phyloP scores from a whole-genome alignment of 306 rosid species.

The Datisca glomerata region DNA sequence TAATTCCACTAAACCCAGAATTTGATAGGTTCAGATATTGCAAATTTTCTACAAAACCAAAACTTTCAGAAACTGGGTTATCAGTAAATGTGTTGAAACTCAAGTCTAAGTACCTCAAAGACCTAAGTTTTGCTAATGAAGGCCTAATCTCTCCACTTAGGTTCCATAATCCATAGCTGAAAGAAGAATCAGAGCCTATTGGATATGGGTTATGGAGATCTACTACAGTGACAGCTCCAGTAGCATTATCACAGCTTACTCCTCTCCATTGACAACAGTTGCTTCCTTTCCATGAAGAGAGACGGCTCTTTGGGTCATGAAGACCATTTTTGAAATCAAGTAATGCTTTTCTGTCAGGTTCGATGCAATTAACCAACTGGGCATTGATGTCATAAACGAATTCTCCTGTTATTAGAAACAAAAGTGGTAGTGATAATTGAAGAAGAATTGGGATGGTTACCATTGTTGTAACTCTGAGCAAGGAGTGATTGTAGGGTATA shows the following conservation, averaged over 20 bases:
- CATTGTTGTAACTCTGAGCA: constrained; percentile 9
- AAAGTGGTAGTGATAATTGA: constrained; percentile 3
- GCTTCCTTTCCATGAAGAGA: constrained; percentile 28
- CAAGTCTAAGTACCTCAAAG: constrained; percentile 27
- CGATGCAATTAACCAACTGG: constrained; percentile 9
- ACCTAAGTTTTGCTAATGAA: constrained; percentile 26
- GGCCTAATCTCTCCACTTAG: constrained; percentile 30
- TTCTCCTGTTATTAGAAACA: neutral
- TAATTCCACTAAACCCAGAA: constrained; percentile 20
- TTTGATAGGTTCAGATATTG: constrained; percentile 27
- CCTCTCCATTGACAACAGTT: constrained; percentile 35
- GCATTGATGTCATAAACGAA: neutral
- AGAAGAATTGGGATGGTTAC: constrained; percentile 7
- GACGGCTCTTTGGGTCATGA: constrained; percentile 18
- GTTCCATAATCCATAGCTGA: constrained; percentile 17
- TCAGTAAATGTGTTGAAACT: constrained; percentile 28
- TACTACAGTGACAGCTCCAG: constrained; percentile 21
- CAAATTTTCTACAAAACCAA: constrained; percentile 27
- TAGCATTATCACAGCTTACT: constrained; percentile 21
- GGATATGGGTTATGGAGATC: constrained; percentile 27
- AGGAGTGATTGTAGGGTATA: no score
- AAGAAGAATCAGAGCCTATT: neutral
- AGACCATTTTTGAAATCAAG: constrained; percentile 33
- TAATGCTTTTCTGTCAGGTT: constrained; percentile 25
- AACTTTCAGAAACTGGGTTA: constrained; percentile 17